These are phyloP conservation scores for Pulveroboletus sp. DNA, from an alignment of 768 basidiomycete genomes.

Conservation along the genomic window DNA sequence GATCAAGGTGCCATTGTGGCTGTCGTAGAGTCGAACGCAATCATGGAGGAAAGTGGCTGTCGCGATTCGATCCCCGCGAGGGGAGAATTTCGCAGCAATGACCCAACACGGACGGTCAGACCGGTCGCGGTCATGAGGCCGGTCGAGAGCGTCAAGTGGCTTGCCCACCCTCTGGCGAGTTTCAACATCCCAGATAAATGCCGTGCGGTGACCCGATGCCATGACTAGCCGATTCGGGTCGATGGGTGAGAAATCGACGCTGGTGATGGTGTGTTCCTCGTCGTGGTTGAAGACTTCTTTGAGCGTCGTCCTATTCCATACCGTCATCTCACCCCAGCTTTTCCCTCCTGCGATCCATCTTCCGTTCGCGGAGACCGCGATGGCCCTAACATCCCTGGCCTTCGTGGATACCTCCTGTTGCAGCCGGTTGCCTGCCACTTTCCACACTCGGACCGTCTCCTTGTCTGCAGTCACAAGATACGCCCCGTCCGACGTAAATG, in stretches of 20 bases:
- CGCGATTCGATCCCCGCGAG: constrained; percentile 5
- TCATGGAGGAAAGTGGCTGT: constrained; percentile 9
- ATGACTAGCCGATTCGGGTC: constrained; percentile 2
- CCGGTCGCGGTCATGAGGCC: too few species aligned
- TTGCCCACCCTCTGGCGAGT: background rate
- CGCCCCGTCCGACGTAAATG: constrained; percentile 3
- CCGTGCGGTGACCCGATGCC: constrained; percentile 4
- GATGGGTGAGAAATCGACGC: constrained; percentile 15
- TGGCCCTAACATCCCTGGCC: constrained; percentile 2
- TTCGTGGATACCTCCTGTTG: background rate
- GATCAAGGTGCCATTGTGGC: background rate
- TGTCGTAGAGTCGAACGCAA: constrained; percentile 8
- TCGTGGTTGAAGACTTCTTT: constrained; percentile 1
- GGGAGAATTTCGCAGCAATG: constrained; percentile 13
- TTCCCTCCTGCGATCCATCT: constrained; percentile 10
- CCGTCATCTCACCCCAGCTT: constrained; percentile 7
- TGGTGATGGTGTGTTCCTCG: constrained; percentile 6
- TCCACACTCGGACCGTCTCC: constrained; percentile 8
- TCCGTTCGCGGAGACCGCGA: constrained; percentile 6
- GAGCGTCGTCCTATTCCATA: constrained; percentile 3
- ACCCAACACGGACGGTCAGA: constrained; percentile 11
- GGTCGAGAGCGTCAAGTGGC: too few species aligned
- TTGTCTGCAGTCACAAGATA: constrained; percentile 12
- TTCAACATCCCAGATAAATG: constrained; percentile 4
- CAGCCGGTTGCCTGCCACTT: background rate